These are phyloP conservation scores for Penicillium sp. DNA, from an alignment of 2,329 filamentous ascomycete genomes.

Conservation along the genomic window DNA sequence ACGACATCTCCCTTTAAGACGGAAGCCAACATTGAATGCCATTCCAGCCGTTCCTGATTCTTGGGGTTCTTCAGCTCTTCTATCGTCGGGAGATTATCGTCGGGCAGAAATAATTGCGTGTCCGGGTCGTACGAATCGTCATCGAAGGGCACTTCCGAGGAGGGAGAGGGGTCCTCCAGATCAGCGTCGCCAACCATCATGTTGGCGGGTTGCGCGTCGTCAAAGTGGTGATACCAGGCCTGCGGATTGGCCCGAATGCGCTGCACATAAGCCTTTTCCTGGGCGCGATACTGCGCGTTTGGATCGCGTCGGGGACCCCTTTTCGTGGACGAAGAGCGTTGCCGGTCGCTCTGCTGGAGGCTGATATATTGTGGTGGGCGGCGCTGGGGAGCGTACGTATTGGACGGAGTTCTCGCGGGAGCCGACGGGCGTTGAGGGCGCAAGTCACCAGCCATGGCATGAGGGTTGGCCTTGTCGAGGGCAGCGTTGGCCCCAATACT, in stretches of 20 bases:
- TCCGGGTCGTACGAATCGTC: constrained; percentile 86
- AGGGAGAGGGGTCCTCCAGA: constrained; percentile 86
- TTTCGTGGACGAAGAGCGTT: constrained; percentile 60
- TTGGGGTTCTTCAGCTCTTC: constrained; percentile 87
- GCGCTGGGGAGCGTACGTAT: constrained; percentile 70
- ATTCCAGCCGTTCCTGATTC: constrained; percentile 88
- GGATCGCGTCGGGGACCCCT: constrained; percentile 62
- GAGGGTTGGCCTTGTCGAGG: constrained; percentile 45
- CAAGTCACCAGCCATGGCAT: constrained; percentile 34
- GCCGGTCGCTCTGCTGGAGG: constrained; percentile 51
- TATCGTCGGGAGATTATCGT: constrained; percentile 81
- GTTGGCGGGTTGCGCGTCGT: constrained; percentile 67
- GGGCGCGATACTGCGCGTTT: constrained; percentile 73
- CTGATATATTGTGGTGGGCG: constrained; percentile 56
- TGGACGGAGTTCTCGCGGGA: constrained; percentile 73
- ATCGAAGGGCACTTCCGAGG: constrained; percentile 79
- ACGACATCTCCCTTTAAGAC: constrained; percentile 96
- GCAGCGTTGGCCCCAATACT: constrained; percentile 45
- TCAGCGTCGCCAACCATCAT: constrained; percentile 76
- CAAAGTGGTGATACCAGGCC: constrained; percentile 66
- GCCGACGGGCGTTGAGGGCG: constrained; percentile 68
- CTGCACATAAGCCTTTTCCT: constrained; percentile 94
- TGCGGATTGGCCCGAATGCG: constrained; percentile 79
- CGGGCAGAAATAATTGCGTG: constrained; percentile 87
- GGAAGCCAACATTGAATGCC: constrained; percentile 96